Conservation (phyloP, 495 filamentous ascomycete species). For the Daldinia caldariorum region DNA sequence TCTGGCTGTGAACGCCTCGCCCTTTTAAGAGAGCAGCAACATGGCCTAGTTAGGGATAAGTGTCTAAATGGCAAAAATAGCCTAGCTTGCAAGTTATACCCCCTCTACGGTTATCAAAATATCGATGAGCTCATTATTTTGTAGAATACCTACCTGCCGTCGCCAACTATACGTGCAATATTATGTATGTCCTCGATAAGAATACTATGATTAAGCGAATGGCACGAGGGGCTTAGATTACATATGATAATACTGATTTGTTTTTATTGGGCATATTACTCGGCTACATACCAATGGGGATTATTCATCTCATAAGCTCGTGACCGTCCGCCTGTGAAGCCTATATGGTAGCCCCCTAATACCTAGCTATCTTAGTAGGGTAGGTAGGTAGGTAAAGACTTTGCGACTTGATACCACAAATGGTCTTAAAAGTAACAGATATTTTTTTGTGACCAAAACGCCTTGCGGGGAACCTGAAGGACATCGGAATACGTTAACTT, state of each 20-base stretch:
- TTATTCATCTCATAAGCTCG: background rate
- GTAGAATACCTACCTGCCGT: no score
- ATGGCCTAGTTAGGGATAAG: background rate
- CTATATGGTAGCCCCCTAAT: background rate
- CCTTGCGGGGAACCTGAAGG: constrained; percentile 26
- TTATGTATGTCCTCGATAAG: background rate
- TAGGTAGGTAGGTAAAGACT: background rate
- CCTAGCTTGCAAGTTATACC: no score
- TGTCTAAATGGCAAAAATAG: no score
- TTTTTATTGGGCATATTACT: background rate
- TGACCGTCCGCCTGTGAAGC: background rate
- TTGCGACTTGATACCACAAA: constrained; percentile 2
- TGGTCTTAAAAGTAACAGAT: background rate
- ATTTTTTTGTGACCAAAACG: constrained; percentile 33
- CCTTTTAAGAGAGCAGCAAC: background rate
- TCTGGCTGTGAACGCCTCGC: background rate
- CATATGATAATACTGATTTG: background rate
- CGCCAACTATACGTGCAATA: no score
- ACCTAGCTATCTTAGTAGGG: background rate
- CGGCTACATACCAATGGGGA: constrained; percentile 1
- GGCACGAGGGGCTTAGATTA: background rate
- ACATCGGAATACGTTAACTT: constrained; percentile 15
- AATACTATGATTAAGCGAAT: background rate
- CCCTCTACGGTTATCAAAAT: no score
- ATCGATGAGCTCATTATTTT: no score